Base-by-base conservation (phyloP, 352 stramenopile genomes). In the Phytophthora fragariae region DNA sequence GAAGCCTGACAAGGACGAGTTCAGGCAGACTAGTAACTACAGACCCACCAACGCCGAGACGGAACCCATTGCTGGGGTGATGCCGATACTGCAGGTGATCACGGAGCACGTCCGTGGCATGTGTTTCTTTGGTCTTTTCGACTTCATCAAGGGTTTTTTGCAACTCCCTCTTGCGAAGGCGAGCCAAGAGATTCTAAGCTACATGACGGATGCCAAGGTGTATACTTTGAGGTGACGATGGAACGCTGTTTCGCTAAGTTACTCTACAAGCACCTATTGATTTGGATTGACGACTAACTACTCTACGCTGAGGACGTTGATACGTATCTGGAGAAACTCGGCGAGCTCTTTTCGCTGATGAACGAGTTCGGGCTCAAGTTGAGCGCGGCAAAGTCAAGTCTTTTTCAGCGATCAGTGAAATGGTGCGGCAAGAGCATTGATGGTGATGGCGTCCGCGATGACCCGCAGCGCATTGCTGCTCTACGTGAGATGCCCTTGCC, bases 281-380 rank as follows among this genome's bases (percentile, higher is more conserved):
- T n/a, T n/a, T n/a, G 76, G 65, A 76, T 83, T 37, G 76, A 79
- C 44, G 69, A 83, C 50, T 35, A 81, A 3, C 62, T 84, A 0
- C 31, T 81, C 0, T 80, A 72, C 55, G 70, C 69, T 2, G 12
- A 44, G 5, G 53, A 72, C 27, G 60, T 73, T 4, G 58, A 72
- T 17, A 71, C 49, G 4, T 81, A 75, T 55, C 24, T 78, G n/a
- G 24, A 44, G 2, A 72, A 70, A 49, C 54, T 73, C 7, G 68
- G 66, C 5, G 37, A 77, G 21, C 56, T 79, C 5, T 67, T 84
- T 15, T 21, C 11, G 12, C 46, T 82, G 8, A 24, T 74, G 10
- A 50, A 80, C 19, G 10, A 62, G 3, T 70, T 73, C 29, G 69
- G 67, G 8, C 29, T 78, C 1, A 80, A 80, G 58, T 46, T 80